Evolutionary conservation across 768 basidiomycete species (phyloP), one percentile per base, ranked within the genome.

Genomic region (Russula sp.): DNA sequence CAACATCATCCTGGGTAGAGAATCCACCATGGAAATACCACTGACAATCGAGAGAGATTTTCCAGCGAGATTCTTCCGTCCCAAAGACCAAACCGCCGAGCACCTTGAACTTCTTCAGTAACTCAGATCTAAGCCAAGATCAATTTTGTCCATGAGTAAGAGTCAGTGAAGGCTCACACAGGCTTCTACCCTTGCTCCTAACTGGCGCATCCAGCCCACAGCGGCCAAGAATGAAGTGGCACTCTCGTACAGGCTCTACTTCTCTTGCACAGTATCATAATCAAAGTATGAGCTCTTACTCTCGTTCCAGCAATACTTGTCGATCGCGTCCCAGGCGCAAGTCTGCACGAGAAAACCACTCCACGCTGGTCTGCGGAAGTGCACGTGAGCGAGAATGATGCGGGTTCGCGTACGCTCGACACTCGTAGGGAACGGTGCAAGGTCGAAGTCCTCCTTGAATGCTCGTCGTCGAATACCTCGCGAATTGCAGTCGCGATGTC

Each of bases 191-290:
- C 89, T 75, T 99, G 96, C 68, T 94, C 88, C 69, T 98, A 95
- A 65, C 92, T 95, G 44, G 96, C 94, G 74, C 93, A 96, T 14
- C 96, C 96, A 13, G 94, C 94, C 96, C 96, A 99, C 40, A 99
- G 80, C 44, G 93, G 84, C 94, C 95, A 99, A 27, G 74, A 94
- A 89, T 32, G 89, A 82, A 0, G 96, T 99, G n/a, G 94, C 96
- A 72, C 89, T 90, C 78, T 99, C 96, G 72, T 98, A 99, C 69
- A 95, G 73, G 65, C 88, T 91, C 27, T 27, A 2, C 27, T 27
- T 27, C 27, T 27, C 27, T 27, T 27, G 27, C 2, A 27, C 27
- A 27, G 27, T 27, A 27, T 27, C 27, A 3, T 3, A 27, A 3
- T 27, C 27, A 2, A 27, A 27, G 27, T 27, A 27, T 27, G 27